These are phyloP conservation scores for Puccinia novopanici DNA, from an alignment of 1,284 basidiomycete genomes.

Conservation along the genomic window DNA sequence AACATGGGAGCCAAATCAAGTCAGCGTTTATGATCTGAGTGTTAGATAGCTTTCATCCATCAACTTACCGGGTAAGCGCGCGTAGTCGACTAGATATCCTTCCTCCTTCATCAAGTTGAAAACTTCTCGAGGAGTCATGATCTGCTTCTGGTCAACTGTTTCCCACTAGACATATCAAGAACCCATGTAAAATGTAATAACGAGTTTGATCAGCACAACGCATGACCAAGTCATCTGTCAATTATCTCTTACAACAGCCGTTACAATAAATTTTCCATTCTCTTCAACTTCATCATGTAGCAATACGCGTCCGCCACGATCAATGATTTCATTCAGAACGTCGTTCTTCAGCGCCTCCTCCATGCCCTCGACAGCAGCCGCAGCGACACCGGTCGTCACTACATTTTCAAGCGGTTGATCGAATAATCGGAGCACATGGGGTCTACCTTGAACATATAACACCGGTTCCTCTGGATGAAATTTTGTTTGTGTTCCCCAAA, in stretches of 20 bases:
- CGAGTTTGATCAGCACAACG: neutral
- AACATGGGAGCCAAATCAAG: neutral
- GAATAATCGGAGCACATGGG: conserved; percentile 88
- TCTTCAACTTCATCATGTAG: conserved; percentile 93
- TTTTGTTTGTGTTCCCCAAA: neutral
- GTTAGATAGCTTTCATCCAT: neutral
- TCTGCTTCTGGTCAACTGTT: conserved; percentile 76
- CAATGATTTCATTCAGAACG: conserved; percentile 75
- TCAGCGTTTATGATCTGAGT: neutral
- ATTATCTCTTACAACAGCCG: conserved; percentile 52
- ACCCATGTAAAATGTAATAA: conserved; percentile 57
- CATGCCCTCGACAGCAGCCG: conserved; percentile 88
- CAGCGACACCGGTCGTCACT: conserved; percentile 85
- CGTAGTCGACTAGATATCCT: conserved; percentile 50
- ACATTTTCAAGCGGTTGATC: conserved; percentile 88
- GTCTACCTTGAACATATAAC: conserved; percentile 69
- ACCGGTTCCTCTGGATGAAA: conserved; percentile 49
- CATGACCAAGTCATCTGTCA: neutral
- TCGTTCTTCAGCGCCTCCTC: conserved; percentile 87
- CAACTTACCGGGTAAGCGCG: conserved; percentile 37
- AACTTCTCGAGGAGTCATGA: conserved; percentile 88
- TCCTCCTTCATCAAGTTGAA: conserved; percentile 62
- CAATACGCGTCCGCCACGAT: conserved; percentile 77
- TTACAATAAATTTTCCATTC: conserved; percentile 73
- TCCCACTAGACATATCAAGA: conserved; percentile 68